Evolutionary conservation across 192 early-diverging fungal genomes (phyloP), one percentile per base, ranked within the genome.

Genomic region (Thoreauomyces humboldtii): DNA sequence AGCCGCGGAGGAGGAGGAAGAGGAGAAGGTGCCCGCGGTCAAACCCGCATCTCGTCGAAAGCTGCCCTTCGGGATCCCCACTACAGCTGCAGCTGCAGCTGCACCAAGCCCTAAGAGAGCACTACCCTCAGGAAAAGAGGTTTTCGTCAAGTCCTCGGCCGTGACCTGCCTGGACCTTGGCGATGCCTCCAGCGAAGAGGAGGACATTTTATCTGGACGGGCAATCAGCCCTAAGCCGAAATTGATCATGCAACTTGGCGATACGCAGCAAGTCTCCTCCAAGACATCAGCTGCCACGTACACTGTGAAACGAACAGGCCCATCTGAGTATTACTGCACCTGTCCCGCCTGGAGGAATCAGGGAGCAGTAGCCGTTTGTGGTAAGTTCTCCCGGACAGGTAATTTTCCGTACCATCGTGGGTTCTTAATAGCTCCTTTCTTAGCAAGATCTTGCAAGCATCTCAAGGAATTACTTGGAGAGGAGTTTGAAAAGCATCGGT

Each of bases 301-400:
- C 51, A 75, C 21, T 7, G 66, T 75, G 60, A 80, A 80, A 43
- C 70, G 78, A 11, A 73, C 67, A 27, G 51, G 55, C n/a, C n/a
- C n/a, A 27, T 70, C 71, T 25, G 75, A 77, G 41, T 80, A 80
- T 33, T 77, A 72, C 36, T 80, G 78, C 57, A 80, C 55, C 5
- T 57, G 55, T 19, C 55, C 55, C 1, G 55, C 55, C 33, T 80
- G 78, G 78, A 28, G 65, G 25, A 74, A 78, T 36, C 63, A 72
- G 28, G 70, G 71, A 42, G 35, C 12, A n/a, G 32, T 48, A 2
- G 69, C 77, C 21, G 60, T 76, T 31, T 63, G 76, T 55, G 74
- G 76, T 77, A 58, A 24, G 45, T 56, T 19, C 7, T 6, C 0
- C 11, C 17, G 4, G 7, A 6, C 6, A 2, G 19, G 35, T 46